These are phyloP conservation scores for Phoenix roebelenii DNA, from an alignment of 176 grass and related monocot species.

Conservation along the genomic window DNA sequence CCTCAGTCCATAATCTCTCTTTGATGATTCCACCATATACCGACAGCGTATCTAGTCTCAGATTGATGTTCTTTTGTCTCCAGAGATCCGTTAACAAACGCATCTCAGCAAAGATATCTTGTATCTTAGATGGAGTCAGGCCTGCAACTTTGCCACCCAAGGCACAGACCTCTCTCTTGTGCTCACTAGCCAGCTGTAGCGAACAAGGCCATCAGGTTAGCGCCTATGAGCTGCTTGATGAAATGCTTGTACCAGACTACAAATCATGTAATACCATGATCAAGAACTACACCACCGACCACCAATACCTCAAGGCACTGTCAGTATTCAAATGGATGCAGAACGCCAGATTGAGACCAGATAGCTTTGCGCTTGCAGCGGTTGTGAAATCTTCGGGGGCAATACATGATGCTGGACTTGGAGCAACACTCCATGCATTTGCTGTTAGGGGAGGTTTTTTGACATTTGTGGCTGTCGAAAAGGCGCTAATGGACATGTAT, in stretches of 20 bases:
- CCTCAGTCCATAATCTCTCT: no score
- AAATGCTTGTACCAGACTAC: conserved; percentile 27
- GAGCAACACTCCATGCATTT: conserved; percentile 43
- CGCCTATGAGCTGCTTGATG: conserved; percentile 25
- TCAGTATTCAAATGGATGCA: conserved; percentile 27
- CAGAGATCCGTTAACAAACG: no score
- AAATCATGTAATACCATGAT: conserved; percentile 17
- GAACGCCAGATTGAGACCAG: conserved; percentile 4
- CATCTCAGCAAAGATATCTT: no score
- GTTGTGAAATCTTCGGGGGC: conserved; percentile 34
- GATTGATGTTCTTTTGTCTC: no score
- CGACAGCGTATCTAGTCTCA: no score
- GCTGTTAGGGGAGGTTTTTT: conserved; percentile 28
- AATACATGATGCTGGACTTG: not conserved
- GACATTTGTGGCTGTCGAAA: conserved; percentile 24
- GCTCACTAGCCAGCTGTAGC: no score
- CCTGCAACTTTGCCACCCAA: no score
- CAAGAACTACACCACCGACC: conserved; percentile 14
- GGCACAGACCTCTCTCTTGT: no score
- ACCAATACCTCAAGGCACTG: conserved; percentile 8
- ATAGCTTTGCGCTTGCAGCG: conserved; percentile 43
- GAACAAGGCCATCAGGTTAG: no score
- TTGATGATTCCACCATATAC: no score
- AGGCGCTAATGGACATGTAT: conserved; percentile 57
- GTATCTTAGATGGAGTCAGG: no score